Percentiles rank a stretch among this genome's conserved stretches.
Evolutionary conservation across 768 basidiomycete species (phyloP).

Genomic region (Boletus vinaceobasis): DNA sequence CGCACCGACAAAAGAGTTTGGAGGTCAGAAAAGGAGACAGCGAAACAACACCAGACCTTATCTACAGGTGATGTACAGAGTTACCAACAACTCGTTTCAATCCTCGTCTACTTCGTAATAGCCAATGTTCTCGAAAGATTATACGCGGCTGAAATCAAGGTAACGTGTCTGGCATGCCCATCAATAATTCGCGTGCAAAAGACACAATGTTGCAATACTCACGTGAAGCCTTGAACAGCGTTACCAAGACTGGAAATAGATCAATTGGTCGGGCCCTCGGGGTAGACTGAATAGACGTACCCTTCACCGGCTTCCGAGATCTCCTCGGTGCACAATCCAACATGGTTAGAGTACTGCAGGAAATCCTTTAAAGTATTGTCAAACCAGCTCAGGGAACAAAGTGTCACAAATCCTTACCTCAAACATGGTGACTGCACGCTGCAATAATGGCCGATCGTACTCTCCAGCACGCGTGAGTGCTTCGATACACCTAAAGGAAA

Average conservation of each 20-base stretch:
- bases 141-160: constrained; percentile 80
- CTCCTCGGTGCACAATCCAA: constrained; percentile 83
- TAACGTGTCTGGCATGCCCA: constrained; percentile 58
- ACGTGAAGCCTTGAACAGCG: constrained; percentile 90
- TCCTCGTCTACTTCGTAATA: constrained; percentile 3
- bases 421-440: constrained; percentile 79
- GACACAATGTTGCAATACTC: constrained; percentile 32
- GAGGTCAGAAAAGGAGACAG: constrained; percentile 43
- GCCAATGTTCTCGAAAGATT: constrained; percentile 67
- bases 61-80: not conserved
- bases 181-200: not conserved
- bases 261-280: not conserved
- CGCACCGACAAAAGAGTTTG: constrained; percentile 57
- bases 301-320: constrained; percentile 83
- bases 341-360: constrained; percentile 79
- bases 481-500: constrained; percentile 66
- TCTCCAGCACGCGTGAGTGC: constrained; percentile 86
- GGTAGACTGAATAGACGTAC: constrained; percentile 37
- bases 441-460: constrained; percentile 63
- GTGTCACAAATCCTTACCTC: constrained; percentile 51
- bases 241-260: constrained; percentile 62
- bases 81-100: not conserved
- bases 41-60: constrained; percentile 17
- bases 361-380: constrained; percentile 51
- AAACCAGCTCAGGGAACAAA: not conserved